Conservation (phyloP, 352 stramenopile genomes). For the Chrysophaeum taylorii region DNA sequence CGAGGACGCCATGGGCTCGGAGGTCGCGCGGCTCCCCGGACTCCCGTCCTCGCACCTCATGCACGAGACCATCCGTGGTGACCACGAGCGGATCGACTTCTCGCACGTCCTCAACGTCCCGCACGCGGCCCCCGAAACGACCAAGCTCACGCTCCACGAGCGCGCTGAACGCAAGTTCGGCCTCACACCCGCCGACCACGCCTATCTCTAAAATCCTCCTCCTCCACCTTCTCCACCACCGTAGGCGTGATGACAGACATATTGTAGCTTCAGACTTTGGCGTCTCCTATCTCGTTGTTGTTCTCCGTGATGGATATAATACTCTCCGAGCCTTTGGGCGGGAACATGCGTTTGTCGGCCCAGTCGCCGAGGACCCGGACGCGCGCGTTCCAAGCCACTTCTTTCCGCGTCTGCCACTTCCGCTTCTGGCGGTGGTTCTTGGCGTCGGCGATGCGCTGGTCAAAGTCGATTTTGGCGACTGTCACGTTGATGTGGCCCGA, state of each 20-base stretch:
- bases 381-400: not conserved
- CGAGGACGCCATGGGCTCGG: not conserved
- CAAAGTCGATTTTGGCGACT: slow-evolving; percentile 18
- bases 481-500: slow-evolving; percentile 15
- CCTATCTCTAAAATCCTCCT: no score
- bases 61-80: not conserved
- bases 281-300: no score
- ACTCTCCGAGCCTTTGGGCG: no score
- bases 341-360: not conserved
- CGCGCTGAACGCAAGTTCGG: not conserved
- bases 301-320: no score
- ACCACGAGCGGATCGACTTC: not conserved
- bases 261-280: no score
- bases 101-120: not conserved
- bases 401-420: slow-evolving; percentile 10
- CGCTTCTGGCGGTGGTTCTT: slow-evolving; percentile 7
- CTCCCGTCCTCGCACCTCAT: not conserved
- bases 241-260: no score
- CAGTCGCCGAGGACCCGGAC: not conserved
- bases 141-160: not conserved
- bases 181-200: no score
- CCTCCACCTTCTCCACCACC: no score
- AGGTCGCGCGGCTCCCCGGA: not conserved
- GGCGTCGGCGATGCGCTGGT: slow-evolving; percentile 10
- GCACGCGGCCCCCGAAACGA: not conserved